Percentiles rank a stretch among this genome's conserved stretches.
Evolutionary conservation across 2,329 filamentous ascomycete species (phyloP).

Genomic region (Aspergillus quadrilineatus): DNA sequence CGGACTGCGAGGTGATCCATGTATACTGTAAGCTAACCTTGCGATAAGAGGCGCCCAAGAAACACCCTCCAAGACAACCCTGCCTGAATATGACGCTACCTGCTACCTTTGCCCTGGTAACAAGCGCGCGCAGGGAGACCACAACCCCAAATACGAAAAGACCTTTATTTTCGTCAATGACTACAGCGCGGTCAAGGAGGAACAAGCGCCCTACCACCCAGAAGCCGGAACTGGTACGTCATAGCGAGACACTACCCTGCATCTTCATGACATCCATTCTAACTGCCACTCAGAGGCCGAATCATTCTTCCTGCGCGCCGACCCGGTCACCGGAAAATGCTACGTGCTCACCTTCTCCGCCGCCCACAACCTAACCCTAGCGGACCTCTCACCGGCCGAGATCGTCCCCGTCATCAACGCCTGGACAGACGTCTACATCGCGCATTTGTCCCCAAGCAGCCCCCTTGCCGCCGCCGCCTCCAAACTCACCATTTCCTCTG

Average conservation of each 20-base stretch:
- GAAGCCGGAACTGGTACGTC: slow-evolving; percentile 51
- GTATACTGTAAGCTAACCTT: neutral
- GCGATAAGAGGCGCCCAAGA: slow-evolving; percentile 74
- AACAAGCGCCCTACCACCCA: slow-evolving; percentile 74
- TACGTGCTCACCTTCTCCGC: slow-evolving; percentile 95
- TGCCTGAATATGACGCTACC: slow-evolving; percentile 82
- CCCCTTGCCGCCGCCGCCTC: slow-evolving; percentile 56
- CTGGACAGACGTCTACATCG: slow-evolving; percentile 87
- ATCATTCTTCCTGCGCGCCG: slow-evolving; percentile 73
- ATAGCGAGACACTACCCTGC: neutral
- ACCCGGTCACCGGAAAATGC: slow-evolving; percentile 90
- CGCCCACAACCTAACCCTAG: slow-evolving; percentile 85
- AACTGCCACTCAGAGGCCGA: slow-evolving; percentile 59
- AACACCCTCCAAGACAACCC: slow-evolving; percentile 62
- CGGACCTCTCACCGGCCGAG: slow-evolving; percentile 74
- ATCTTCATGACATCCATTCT: neutral
- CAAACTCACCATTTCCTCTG: slow-evolving; percentile 49
- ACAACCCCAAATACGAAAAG: slow-evolving; percentile 79
- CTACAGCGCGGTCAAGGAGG: slow-evolving; percentile 93
- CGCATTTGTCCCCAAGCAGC: slow-evolving; percentile 72
- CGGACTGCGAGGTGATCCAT: neutral
- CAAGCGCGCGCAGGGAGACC: slow-evolving; percentile 78
- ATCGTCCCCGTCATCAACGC: slow-evolving; percentile 82
- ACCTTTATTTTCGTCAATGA: slow-evolving; percentile 97
- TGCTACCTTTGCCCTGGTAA: slow-evolving; percentile 97